Evolutionary conservation across 2,329 filamentous ascomycete genomes (phyloP).

Genomic region (Colletotrichum lupini): DNA sequence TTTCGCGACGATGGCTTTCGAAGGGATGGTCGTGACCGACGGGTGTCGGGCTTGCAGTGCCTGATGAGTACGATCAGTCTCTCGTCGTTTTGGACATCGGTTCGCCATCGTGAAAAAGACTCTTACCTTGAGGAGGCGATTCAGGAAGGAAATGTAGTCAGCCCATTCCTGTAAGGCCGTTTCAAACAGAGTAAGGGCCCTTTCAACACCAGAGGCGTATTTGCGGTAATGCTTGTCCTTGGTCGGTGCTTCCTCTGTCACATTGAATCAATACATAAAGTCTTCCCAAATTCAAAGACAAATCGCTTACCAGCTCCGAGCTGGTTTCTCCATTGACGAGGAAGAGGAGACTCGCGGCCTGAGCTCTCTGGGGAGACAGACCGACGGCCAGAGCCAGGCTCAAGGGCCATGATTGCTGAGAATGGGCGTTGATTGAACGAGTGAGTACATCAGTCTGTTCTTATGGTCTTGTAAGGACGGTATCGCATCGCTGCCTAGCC

Average conservation of each 20-base stretch:
- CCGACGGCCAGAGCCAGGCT: conserved; percentile 65
- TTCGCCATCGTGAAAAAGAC: background rate
- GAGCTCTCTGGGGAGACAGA: conserved; percentile 84
- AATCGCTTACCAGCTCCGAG: conserved; percentile 76
- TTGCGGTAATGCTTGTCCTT: conserved; percentile 82
- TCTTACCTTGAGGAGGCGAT: conserved; percentile 84
- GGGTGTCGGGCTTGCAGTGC: conserved; percentile 88
- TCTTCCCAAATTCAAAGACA: background rate
- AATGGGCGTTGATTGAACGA: conserved; percentile 24
- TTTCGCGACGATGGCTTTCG: conserved; percentile 86
- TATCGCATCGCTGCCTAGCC: conserved; percentile 39
- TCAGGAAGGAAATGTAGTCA: conserved; percentile 98
- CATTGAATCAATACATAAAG: conserved; percentile 24
- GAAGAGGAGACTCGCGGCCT: conserved; percentile 80
- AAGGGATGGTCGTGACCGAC: conserved; percentile 78
- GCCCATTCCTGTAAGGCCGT: conserved; percentile 97
- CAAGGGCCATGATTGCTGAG: conserved; percentile 69
- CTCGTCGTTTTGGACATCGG: background rate
- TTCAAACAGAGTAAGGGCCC: conserved; percentile 90
- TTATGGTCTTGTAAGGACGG: conserved; percentile 29
- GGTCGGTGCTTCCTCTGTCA: conserved; percentile 62
- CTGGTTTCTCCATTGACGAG: conserved; percentile 81
- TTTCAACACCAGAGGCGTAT: conserved; percentile 89
- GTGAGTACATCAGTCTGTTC: conserved; percentile 25
- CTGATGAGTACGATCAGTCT: conserved; percentile 54